Evolutionary conservation across 2,329 filamentous ascomycete genomes (phyloP).

Genomic region (Fusarium sp.): DNA sequence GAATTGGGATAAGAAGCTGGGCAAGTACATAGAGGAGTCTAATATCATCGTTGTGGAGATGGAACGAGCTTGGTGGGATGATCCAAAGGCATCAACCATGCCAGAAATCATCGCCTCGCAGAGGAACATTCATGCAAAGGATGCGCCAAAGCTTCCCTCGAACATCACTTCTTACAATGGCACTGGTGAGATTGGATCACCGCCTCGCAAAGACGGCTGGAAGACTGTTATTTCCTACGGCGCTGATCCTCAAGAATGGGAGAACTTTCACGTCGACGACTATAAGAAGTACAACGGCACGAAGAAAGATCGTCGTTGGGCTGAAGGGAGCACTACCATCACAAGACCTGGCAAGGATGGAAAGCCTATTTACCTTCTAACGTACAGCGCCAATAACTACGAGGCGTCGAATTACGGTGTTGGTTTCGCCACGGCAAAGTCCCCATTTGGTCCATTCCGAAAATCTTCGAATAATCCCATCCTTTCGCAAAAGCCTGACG

Average conservation of each 20-base stretch:
- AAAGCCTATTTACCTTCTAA: slow-evolving; percentile 46
- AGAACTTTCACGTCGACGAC: slow-evolving; percentile 52
- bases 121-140: slow-evolving; percentile 44
- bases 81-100: slow-evolving; percentile 50
- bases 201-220: slow-evolving; percentile 53
- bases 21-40: slow-evolving; percentile 54
- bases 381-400: slow-evolving; percentile 49
- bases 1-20: slow-evolving; percentile 50
- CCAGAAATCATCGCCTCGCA: slow-evolving; percentile 49
- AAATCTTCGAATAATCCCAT: slow-evolving; percentile 50
- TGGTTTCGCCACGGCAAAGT: slow-evolving; percentile 50
- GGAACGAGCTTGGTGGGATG: slow-evolving; percentile 52
- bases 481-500: slow-evolving; percentile 47
- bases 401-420: slow-evolving; percentile 54
- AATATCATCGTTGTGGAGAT: slow-evolving; percentile 54
- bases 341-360: slow-evolving; percentile 36
- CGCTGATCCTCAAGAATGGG: slow-evolving; percentile 51
- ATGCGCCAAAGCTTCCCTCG: slow-evolving; percentile 43
- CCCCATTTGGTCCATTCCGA: slow-evolving; percentile 49
- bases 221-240: slow-evolving; percentile 53
- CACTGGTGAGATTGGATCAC: slow-evolving; percentile 49
- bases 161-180: slow-evolving; percentile 52
- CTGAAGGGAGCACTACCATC: slow-evolving; percentile 51
- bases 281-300: slow-evolving; percentile 50
- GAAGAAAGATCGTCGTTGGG: slow-evolving; percentile 52